These are phyloP conservation scores for Rhizopogon hawkerae DNA, from an alignment of 1,284 basidiomycete species.

Conservation along the genomic window DNA sequence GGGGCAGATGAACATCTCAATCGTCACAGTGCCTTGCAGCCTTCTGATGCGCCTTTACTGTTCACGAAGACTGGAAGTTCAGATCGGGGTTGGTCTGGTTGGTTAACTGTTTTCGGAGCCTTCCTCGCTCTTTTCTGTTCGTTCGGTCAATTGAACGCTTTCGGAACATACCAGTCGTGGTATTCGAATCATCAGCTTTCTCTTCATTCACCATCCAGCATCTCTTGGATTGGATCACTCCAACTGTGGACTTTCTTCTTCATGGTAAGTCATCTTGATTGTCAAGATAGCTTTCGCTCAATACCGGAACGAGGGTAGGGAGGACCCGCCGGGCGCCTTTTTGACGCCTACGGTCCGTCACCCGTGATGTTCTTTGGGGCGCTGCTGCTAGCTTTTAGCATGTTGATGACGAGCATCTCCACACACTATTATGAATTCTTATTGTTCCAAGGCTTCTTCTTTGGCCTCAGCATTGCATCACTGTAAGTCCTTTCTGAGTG, in stretches of 20 bases:
- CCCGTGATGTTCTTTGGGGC: conserved; percentile 38
- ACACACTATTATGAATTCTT: conserved; percentile 50
- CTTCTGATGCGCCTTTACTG: conserved; percentile 15
- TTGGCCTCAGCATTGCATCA: conserved; percentile 52
- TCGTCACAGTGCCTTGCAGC: conserved; percentile 20
- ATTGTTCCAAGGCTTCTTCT: conserved; percentile 49
- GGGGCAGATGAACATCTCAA: conserved; percentile 15
- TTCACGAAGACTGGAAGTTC: conserved; percentile 1
- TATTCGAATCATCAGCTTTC: conserved; percentile 34
- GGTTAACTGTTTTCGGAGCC: conserved; percentile 24
- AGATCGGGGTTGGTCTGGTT: conserved; percentile 10
- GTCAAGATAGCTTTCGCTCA: conserved; percentile 3
- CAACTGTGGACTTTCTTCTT: conserved; percentile 40
- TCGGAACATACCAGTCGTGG: conserved; percentile 35
- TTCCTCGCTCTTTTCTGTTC: conserved; percentile 30
- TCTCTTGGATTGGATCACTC: conserved; percentile 42
- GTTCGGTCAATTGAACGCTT: conserved; percentile 25
- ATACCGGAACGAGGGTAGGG: conserved; percentile 29
- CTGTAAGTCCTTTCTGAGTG: conserved; percentile 34
- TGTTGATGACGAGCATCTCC: conserved; percentile 48
- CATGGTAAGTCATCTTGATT: conserved; percentile 26
- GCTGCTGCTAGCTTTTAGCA: conserved; percentile 33
- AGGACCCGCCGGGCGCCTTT: conserved; percentile 40
- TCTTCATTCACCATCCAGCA: conserved; percentile 27
- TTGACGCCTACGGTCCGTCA: conserved; percentile 46